These are phyloP conservation scores for Aspergillus sp. DNA, from an alignment of 2,329 filamentous ascomycete species.

Conservation along the genomic window DNA sequence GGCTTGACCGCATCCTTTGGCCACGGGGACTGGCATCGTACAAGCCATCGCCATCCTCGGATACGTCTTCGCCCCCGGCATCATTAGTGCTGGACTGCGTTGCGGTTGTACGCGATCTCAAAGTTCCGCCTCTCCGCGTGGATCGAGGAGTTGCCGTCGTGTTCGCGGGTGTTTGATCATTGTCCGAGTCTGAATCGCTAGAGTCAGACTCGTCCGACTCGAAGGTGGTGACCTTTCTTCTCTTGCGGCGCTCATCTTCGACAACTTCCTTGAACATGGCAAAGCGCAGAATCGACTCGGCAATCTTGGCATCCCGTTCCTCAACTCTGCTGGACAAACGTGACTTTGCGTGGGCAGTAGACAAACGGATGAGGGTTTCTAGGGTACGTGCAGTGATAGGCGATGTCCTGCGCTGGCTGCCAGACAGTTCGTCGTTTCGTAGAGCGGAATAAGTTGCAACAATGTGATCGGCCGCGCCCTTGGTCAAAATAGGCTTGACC, in stretches of 20 bases:
- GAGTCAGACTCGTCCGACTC: constrained; percentile 52
- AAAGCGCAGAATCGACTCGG: constrained; percentile 86
- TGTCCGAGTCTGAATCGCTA: constrained; percentile 35
- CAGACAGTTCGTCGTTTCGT: constrained; percentile 91
- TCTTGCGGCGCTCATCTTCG: constrained; percentile 70
- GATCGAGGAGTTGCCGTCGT: constrained; percentile 28
- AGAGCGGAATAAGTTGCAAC: constrained; percentile 85
- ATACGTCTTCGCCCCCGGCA: constrained; percentile 50
- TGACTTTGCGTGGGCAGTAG: constrained; percentile 91
- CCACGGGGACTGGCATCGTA: constrained; percentile 50
- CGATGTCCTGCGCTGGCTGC: constrained; percentile 87
- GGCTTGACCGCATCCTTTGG: constrained; percentile 29
- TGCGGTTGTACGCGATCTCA: constrained; percentile 30
- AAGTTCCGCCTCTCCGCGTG: constrained; percentile 25
- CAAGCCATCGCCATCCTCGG: constrained; percentile 49
- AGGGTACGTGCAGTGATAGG: constrained; percentile 96
- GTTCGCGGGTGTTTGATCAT: constrained; percentile 18
- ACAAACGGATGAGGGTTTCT: constrained; percentile 95
- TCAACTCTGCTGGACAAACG: constrained; percentile 84
- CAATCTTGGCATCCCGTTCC: constrained; percentile 79
- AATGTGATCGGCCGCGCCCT: constrained; percentile 88
- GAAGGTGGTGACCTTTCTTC: constrained; percentile 68
- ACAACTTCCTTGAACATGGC: constrained; percentile 96
- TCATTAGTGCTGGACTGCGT: constrained; percentile 37
- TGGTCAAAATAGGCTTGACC: constrained; percentile 83